Evolutionary conservation across 164 flowering plant genomes (phyloP), one percentile per base, ranked within the genome.

Genomic region (Akebia trifoliata): DNA sequence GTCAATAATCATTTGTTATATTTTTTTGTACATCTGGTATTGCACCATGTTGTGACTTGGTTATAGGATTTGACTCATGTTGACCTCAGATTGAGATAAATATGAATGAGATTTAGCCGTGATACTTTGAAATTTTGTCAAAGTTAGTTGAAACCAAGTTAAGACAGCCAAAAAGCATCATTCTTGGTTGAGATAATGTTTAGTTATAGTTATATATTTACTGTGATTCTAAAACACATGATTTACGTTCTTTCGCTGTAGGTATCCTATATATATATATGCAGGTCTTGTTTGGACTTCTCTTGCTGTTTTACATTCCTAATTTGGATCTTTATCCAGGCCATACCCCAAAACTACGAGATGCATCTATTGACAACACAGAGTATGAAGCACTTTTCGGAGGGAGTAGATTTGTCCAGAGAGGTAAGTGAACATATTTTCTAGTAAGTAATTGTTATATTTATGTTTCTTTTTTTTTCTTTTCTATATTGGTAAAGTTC

Each of bases 401-500:
- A 30, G 90, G 70, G 99, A 90, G 74, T 75, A 81, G 36, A 76
- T 94, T 54, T 90, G 96, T 74, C 99, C 99, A 26, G 99, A 94
- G 78, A 79, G 89, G 71, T 87, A 76, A 50, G 86, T 26, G 70
- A 86, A 76, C 72, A 58, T 94, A 66, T 53, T 90, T 63, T 86
- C 97, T 24, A 80, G 99, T 94, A 74, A 44, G 96, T 80, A 56
- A 7, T 8, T 30, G 35, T 18, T 21, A 2, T 21, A 31, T 10
- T 32, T 30, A 12, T 14, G 3, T 31, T 47, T n/a, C 48, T 4
- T 39, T 40, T 24, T 20, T 42, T 17, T 30, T 43, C 6, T 2
- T 10, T 35, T 32, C 22, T n/a, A n/a, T 6, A 45, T 45, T 4
- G n/a, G n/a, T n/a, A n/a, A n/a, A n/a, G n/a, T n/a, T n/a, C n/a